Evolutionary conservation across 208 protist species (phyloP).

Genomic region (Crithidia brevicula): DNA sequence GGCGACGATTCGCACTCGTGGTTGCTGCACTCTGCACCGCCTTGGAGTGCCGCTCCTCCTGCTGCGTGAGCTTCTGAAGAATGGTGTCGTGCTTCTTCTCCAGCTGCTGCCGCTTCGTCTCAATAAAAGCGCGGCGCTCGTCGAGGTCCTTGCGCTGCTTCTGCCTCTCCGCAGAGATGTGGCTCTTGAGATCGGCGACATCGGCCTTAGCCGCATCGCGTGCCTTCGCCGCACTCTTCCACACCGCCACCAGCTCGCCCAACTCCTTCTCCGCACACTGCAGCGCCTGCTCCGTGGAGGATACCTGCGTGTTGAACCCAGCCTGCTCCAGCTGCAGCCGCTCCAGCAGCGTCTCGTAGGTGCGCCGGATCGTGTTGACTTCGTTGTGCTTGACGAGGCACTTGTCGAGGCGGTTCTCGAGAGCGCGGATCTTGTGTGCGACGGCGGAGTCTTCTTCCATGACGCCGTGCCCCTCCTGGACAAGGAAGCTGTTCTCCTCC

Average conservation of each 20-base stretch:
- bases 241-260: conserved; percentile 89
- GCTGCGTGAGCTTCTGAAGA: conserved; percentile 65
- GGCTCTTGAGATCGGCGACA: conserved; percentile 68
- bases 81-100: conserved; percentile 62
- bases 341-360: conserved; percentile 95
- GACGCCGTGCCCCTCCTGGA: conserved; percentile 57
- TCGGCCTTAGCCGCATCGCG: conserved; percentile 85
- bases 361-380: conserved; percentile 92
- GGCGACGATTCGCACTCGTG: conserved; percentile 6
- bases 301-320: conserved; percentile 91
- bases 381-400: conserved; percentile 98
- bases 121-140: conserved; percentile 81
- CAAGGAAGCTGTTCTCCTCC: conserved; percentile 56
- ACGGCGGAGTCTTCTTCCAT: conserved; percentile 80
- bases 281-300: conserved; percentile 88
- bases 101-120: conserved; percentile 74
- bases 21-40: conserved; percentile 20
- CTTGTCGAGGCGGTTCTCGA: conserved; percentile 97
- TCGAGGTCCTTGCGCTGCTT: conserved; percentile 87
- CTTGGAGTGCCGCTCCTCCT: conserved; percentile 72
- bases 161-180: conserved; percentile 76
- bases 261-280: conserved; percentile 92
- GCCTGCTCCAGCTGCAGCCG: conserved; percentile 93
- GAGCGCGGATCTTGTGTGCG: conserved; percentile 91
- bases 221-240: conserved; percentile 78